Percentiles rank a stretch among this genome's conserved stretches.
Conservation (phyloP, 257 asterid species). For the Parsonsia alboflavescens region DNA sequence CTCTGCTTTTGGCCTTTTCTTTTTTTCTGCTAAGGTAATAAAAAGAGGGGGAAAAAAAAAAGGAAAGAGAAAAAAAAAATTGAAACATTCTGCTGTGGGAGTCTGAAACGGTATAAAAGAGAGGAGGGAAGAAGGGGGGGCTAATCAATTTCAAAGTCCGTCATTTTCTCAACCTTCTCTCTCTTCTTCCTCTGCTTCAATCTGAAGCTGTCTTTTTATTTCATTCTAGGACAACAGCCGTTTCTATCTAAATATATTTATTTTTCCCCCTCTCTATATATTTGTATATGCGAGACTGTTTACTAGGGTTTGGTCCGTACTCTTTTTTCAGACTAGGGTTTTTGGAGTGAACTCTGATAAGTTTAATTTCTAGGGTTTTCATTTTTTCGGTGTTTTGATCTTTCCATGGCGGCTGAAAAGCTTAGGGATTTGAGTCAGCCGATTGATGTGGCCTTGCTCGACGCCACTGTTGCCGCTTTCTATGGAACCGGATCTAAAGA, state of each 20-base stretch:
- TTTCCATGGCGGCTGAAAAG: conserved; percentile 77
- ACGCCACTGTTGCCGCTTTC: conserved; percentile 89
- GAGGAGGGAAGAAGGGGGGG: conserved; percentile 20
- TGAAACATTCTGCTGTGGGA: not conserved
- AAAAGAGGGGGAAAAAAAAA: not conserved
- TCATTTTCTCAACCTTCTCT: conserved; percentile 1
- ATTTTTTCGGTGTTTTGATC: conserved; percentile 12
- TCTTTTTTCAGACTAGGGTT: conserved; percentile 24
- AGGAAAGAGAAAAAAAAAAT: not conserved
- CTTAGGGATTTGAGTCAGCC: conserved; percentile 89
- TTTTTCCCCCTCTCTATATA: not conserved
- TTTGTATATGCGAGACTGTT: not conserved
- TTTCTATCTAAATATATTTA: not conserved
- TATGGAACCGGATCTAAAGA: conserved; percentile 98
- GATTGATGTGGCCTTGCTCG: conserved; percentile 74
- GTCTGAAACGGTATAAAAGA: not conserved
- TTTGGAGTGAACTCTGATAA: not conserved
- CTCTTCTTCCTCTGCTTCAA: conserved; percentile 27
- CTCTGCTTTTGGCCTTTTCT: not conserved
- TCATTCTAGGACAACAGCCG: conserved; percentile 6
- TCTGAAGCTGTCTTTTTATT: conserved; percentile 33
- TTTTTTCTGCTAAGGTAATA: not conserved
- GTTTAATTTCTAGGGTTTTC: conserved; percentile 31
- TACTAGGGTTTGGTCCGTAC: conserved; percentile 4
- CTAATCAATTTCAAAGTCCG: conserved; percentile 18